phyloP scores from a whole-genome alignment of 2,329 filamentous ascomycete species.

The Aureobasidium mangrovei region DNA sequence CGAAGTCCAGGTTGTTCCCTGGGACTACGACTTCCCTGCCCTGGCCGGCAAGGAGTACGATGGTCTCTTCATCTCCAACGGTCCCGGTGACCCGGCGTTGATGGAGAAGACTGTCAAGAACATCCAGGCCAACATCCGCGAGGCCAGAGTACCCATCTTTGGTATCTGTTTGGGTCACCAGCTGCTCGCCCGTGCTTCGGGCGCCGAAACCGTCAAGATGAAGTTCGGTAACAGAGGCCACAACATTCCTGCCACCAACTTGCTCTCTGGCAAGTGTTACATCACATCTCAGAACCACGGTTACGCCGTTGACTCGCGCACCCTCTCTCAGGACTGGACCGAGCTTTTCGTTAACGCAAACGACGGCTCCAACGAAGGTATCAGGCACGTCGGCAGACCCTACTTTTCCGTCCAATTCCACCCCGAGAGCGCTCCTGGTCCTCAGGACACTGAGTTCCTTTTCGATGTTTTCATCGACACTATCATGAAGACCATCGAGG shows the following conservation, averaged over 20 bases:
- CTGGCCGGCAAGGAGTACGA: slow-evolving; percentile 79
- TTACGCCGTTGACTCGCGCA: slow-evolving; percentile 78
- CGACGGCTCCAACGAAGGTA: slow-evolving; percentile 96
- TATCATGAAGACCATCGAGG: slow-evolving; percentile 61
- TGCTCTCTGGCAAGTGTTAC: slow-evolving; percentile 93
- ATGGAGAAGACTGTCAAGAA: slow-evolving; percentile 72
- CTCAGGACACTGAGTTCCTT: slow-evolving; percentile 88
- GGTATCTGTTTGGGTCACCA: slow-evolving; percentile 96
- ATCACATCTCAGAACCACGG: slow-evolving; percentile 99
- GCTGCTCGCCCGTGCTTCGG: slow-evolving; percentile 77
- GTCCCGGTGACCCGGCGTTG: slow-evolving; percentile 86
- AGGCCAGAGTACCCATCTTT: slow-evolving; percentile 79
- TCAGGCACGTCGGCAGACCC: slow-evolving; percentile 73
- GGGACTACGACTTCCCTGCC: slow-evolving; percentile 83
- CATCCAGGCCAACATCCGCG: slow-evolving; percentile 65
- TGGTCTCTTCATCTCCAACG: slow-evolving; percentile 95
- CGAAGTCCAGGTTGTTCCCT: slow-evolving; percentile 89
- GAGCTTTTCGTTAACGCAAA: slow-evolving; percentile 98
- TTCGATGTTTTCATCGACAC: slow-evolving; percentile 95
- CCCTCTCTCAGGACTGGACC: slow-evolving; percentile 70
- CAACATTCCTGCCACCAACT: slow-evolving; percentile 95
- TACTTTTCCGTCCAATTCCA: slow-evolving; percentile 99
- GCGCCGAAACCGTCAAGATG: slow-evolving; percentile 85
- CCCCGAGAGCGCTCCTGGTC: slow-evolving; percentile 91
- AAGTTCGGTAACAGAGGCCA: slow-evolving; percentile 98